Conservation (phyloP, 805 yeast species). For the Kuraishia ogatae region DNA sequence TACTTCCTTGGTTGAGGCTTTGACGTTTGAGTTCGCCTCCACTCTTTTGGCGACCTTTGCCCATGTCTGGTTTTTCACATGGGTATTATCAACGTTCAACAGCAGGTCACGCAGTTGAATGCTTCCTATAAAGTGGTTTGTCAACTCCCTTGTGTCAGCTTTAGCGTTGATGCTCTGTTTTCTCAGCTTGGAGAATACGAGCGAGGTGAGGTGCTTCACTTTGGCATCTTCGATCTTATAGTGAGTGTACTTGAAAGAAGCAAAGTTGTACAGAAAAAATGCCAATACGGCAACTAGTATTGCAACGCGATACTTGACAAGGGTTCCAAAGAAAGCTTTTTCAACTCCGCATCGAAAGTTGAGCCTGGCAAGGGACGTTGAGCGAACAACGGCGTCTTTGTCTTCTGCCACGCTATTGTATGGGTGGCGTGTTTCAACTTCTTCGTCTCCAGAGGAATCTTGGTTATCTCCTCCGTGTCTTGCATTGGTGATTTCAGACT, state of each 20-base stretch:
- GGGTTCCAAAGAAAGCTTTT: constrained; percentile 12
- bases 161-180: constrained; percentile 30
- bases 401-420: constrained; percentile 9
- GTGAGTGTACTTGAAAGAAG: constrained; percentile 22
- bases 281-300: constrained; percentile 7
- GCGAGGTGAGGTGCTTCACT: constrained; percentile 35
- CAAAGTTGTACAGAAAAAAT: constrained; percentile 1
- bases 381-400: constrained; percentile 54
- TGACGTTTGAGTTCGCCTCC: constrained; percentile 60
- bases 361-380: constrained; percentile 40
- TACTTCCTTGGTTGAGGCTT: constrained; percentile 54
- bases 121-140: constrained; percentile 47
- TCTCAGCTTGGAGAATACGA: constrained; percentile 42
- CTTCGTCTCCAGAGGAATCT: background rate
- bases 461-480: background rate
- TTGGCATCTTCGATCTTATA: constrained; percentile 29
- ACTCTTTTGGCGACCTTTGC: constrained; percentile 41
- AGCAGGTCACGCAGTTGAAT: constrained; percentile 67
- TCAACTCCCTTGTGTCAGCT: constrained; percentile 24
- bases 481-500: background rate
- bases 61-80: constrained; percentile 48
- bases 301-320: constrained; percentile 14
- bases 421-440: background rate
- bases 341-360: constrained; percentile 19
- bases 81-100: constrained; percentile 24